A percentile compares a stretch with the other conserved stretches of the same genome.
phyloP scores from a whole-genome alignment of 495 filamentous ascomycete genomes.

The Trichoderma asperelloides region DNA sequence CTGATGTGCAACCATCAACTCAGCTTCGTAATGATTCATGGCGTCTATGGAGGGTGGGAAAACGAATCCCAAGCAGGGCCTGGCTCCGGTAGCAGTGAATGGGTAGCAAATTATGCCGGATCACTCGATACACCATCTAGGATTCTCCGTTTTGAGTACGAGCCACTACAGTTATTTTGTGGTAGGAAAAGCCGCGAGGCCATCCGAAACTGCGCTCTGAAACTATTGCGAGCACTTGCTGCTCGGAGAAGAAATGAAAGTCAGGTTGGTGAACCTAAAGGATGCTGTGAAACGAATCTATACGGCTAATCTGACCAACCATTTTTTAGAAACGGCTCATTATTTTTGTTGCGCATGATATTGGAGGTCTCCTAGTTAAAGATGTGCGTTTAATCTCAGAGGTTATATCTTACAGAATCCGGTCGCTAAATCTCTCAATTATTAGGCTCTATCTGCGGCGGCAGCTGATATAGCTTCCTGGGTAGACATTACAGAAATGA shows the following conservation, averaged over 20 bases:
- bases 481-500: conserved; percentile 14
- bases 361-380: conserved; percentile 19
- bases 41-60: conserved; percentile 11
- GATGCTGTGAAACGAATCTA: too few species aligned
- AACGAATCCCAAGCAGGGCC: conserved; percentile 8
- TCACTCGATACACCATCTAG: background rate
- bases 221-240: conserved; percentile 10
- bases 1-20: too few species aligned
- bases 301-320: background rate
- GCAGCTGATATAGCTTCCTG: conserved; percentile 11
- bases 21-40: conserved; percentile 12
- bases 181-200: conserved; percentile 8
- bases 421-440: background rate
- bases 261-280: background rate
- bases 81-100: conserved; percentile 3
- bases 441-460: conserved; percentile 10
- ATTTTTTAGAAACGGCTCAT: conserved; percentile 13
- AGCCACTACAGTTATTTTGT: conserved; percentile 11
- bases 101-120: background rate
- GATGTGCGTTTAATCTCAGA: background rate
- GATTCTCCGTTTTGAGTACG: conserved; percentile 9
- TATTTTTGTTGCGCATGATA: conserved; percentile 16
- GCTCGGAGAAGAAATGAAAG: conserved; percentile 6
- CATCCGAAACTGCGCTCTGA: conserved; percentile 11
- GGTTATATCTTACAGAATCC: background rate